Conservation (phyloP, 495 filamentous ascomycete genomes). For the Pyrenula aspistea region DNA sequence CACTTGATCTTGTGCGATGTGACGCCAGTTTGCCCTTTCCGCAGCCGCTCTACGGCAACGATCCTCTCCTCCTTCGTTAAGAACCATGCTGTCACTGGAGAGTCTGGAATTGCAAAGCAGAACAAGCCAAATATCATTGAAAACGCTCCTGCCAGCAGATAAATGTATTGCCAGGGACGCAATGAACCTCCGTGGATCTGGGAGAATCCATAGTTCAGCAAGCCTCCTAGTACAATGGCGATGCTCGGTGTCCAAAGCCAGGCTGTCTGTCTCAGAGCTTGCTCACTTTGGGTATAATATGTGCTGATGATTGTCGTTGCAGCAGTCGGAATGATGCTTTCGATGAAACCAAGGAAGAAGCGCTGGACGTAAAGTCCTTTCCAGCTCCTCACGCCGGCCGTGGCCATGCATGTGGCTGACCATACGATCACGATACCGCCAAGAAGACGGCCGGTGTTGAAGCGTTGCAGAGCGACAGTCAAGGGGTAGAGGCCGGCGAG, state of each 20-base stretch:
- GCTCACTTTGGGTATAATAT: conserved; percentile 11
- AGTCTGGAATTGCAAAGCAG: conserved; percentile 35
- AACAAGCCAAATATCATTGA: conserved; percentile 20
- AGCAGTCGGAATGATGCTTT: conserved; percentile 17
- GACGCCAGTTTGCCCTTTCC: conserved; percentile 41
- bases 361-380: conserved; percentile 26
- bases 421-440: conserved; percentile 19
- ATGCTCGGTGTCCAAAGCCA: conserved; percentile 32
- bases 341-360: conserved; percentile 36
- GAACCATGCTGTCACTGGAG: conserved; percentile 26
- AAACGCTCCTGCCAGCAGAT: conserved; percentile 13
- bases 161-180: conserved; percentile 18
- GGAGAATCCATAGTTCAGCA: conserved; percentile 16
- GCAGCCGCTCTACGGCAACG: conserved; percentile 37
- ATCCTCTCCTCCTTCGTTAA: conserved; percentile 30
- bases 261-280: conserved; percentile 32
- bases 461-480: conserved; percentile 30
- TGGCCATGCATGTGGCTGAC: conserved; percentile 24
- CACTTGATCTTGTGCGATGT: conserved; percentile 34
- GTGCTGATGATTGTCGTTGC: conserved; percentile 30
- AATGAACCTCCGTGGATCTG: conserved; percentile 11
- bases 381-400: conserved; percentile 23
- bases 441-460: conserved; percentile 30
- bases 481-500: conserved; percentile 32
- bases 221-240: conserved; percentile 13